Conservation (phyloP, 768 basidiomycete genomes). For the Lactarius trivialis region DNA sequence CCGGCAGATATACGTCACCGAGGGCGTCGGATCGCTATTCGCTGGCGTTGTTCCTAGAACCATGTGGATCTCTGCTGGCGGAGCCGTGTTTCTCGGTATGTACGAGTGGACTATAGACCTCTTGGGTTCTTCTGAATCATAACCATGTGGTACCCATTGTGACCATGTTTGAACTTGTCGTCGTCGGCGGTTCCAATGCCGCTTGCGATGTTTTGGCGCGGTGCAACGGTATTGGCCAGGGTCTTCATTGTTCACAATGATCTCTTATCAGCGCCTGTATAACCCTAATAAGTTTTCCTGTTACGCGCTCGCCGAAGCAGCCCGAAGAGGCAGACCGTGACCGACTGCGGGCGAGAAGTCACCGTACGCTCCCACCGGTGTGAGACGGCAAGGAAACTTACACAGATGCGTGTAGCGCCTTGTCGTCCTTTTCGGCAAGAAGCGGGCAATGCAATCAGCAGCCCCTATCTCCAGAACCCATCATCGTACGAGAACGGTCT, state of each 20-base stretch:
- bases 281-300: background rate
- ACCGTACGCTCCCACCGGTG: constrained; percentile 1
- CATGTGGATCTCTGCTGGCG: constrained; percentile 93
- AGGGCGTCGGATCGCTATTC: constrained; percentile 75
- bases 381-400: background rate
- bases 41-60: constrained; percentile 86
- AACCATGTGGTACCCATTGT: background rate
- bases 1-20: constrained; percentile 56
- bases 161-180: background rate
- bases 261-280: constrained; percentile 2
- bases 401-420: constrained; percentile 9
- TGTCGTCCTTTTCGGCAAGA: constrained; percentile 14
- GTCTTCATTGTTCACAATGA: background rate
- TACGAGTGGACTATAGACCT: constrained; percentile 60
- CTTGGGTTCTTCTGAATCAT: constrained; percentile 13
- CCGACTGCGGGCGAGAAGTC: constrained; percentile 7
- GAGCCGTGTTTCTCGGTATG: constrained; percentile 95
- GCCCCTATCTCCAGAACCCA: constrained; percentile 21
- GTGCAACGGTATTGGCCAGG: background rate
- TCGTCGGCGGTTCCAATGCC: background rate
- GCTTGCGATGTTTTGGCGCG: background rate
- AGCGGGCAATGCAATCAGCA: constrained; percentile 16
- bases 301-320: background rate
- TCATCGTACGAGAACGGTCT: background rate
- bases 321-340: constrained; percentile 1